Percentiles rank a stretch among this genome's conserved stretches.
phyloP scores from a whole-genome alignment of 2,329 filamentous ascomycete species.

The Apiospora malaysiana region DNA sequence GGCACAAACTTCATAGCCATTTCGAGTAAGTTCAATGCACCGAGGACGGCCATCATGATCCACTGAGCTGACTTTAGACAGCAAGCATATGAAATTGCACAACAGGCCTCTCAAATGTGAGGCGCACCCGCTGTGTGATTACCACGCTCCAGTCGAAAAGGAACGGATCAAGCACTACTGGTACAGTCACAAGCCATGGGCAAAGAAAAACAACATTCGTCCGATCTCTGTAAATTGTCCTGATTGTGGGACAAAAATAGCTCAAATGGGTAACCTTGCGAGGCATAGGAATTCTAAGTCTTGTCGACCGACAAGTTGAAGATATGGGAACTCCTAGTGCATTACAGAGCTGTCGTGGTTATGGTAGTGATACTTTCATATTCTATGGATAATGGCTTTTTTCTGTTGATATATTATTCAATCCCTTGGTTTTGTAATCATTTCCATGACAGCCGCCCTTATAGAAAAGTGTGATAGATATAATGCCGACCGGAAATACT shows the following conservation, averaged over 20 bases:
- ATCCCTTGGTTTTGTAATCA: too few species aligned
- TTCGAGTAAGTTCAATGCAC: neutral
- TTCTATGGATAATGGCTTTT: neutral
- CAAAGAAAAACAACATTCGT: neutral
- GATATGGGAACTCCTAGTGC: neutral
- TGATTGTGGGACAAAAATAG: neutral
- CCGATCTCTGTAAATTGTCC: neutral
- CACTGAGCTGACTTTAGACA: neutral
- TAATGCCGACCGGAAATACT: too few species aligned
- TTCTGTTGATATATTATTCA: neutral
- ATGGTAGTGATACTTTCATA: neutral
- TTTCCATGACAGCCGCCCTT: too few species aligned
- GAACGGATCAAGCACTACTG: neutral
- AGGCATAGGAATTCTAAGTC: neutral
- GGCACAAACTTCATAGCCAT: neutral
- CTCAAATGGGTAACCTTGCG: neutral
- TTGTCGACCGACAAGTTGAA: neutral
- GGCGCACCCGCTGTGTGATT: neutral
- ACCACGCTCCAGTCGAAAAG: neutral
- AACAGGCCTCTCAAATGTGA: neutral
- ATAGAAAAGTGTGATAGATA: too few species aligned
- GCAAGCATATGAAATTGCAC: neutral
- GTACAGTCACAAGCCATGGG: neutral
- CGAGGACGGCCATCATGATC: neutral
- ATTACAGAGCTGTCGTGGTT: neutral